These are phyloP conservation scores for Candida palmyrensis DNA, from an alignment of 805 yeast genomes.

Conservation along the genomic window DNA sequence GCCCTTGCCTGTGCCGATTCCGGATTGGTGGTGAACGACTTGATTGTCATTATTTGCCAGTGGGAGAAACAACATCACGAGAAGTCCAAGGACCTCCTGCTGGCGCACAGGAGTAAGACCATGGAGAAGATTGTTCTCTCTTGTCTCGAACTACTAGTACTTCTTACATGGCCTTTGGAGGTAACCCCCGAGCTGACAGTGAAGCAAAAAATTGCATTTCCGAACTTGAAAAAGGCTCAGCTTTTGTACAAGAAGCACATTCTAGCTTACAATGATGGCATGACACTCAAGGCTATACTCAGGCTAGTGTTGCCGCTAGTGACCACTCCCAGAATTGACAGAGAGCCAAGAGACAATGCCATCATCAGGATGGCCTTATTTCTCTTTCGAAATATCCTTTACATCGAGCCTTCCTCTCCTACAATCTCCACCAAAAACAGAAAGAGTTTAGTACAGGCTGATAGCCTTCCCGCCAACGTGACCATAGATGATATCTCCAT, in stretches of 20 bases:
- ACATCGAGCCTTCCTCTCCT: slow-evolving; percentile 66
- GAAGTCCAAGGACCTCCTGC: slow-evolving; percentile 21
- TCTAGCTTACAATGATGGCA: slow-evolving; percentile 53
- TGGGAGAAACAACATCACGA: slow-evolving; percentile 51
- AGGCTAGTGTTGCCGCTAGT: slow-evolving; percentile 64
- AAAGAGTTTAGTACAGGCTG: slow-evolving; percentile 21
- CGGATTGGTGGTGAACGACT: slow-evolving; percentile 66
- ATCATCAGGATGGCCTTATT: slow-evolving; percentile 66
- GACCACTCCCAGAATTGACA: slow-evolving; percentile 43
- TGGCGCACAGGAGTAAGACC: slow-evolving; percentile 14
- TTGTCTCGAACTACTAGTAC: slow-evolving; percentile 73
- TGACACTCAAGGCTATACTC: slow-evolving; percentile 62
- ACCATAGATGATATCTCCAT: slow-evolving; percentile 63
- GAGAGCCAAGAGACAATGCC: slow-evolving; percentile 68
- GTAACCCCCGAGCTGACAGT: slow-evolving; percentile 54
- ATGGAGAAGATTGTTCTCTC: slow-evolving; percentile 64
- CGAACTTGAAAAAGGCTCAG: slow-evolving; percentile 63
- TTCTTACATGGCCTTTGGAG: slow-evolving; percentile 81
- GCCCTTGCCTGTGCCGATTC: slow-evolving; percentile 84
- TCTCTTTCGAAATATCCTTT: slow-evolving; percentile 72
- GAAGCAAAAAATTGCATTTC: slow-evolving; percentile 52
- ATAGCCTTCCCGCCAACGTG: slow-evolving; percentile 53
- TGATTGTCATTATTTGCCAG: slow-evolving; percentile 66
- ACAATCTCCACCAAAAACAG: slow-evolving; percentile 43
- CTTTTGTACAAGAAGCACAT: slow-evolving; percentile 65